Base-by-base conservation (phyloP, 2,329 filamentous ascomycete species). In the Hirsutella thompsonii region DNA sequence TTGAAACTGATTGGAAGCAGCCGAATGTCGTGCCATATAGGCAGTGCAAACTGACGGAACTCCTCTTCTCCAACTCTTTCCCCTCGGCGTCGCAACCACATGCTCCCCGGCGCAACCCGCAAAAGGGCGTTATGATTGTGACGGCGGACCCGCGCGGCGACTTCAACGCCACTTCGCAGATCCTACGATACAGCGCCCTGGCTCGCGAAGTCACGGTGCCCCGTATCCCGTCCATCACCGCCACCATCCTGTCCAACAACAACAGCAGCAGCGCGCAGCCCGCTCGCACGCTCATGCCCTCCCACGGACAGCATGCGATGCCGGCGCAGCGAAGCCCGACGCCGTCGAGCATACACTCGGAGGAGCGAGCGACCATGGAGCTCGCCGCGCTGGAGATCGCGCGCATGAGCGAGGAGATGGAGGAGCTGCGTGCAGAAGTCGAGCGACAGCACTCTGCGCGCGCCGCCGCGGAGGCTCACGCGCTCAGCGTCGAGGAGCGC, bases 121-220 rank as follows among this genome's bases (percentile, higher is more conserved):
- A 96, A 57, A 89, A 83, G 53, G 89, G 82, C 1, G 79, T 94
- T 52, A 96, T 98, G 89, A 83, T 98, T 42, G 90, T 96, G 14
- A 94, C 90, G 0, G 92, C 90, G 3, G 90, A 98, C 54, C 86
- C 92, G 0, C 64, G 84, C 11, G 90, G 92, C 30, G 92, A 98
- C 60, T 95, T 89, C 67, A 96, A 96, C 55, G 88, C 92, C 11
- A 98, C 92, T 0, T 93, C 86, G 5, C 92, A 96, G 56, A 96
- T 98, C 46, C 69, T 98, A 2, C 81, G 90, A 16, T 98, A 98
- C 63, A 92, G 86, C 19, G 90, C 92, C 1, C 72, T 98, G 4
- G 92, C 92, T 0, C 79, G 88, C 18, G 90, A 96, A 62, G 84
- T 96, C 10, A 93, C 90, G 0, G 86, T 95, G 1, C 88, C 89